phyloP scores from a whole-genome alignment of 495 filamentous ascomycete genomes.

The Pyronema domesticum region DNA sequence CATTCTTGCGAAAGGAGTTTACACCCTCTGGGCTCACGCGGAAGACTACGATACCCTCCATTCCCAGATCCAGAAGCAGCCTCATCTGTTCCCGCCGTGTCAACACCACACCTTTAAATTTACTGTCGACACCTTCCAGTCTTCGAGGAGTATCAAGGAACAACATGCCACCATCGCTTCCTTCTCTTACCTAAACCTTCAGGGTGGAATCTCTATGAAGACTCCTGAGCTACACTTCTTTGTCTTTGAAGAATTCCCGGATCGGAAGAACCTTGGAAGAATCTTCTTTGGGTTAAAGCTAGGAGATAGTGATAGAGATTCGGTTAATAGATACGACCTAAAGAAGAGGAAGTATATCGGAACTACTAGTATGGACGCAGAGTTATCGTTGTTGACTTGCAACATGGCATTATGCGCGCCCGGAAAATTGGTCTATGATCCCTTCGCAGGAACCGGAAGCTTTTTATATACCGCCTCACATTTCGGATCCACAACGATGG shows the following conservation, averaged over 20 bases:
- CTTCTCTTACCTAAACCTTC: constrained; percentile 61
- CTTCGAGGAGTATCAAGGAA: constrained; percentile 38
- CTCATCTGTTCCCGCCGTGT: constrained; percentile 49
- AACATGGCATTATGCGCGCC: constrained; percentile 73
- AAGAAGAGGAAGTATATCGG: constrained; percentile 88
- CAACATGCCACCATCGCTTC: constrained; percentile 58
- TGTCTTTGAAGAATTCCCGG: constrained; percentile 58
- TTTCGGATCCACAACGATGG: constrained; percentile 64
- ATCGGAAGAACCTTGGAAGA: constrained; percentile 32
- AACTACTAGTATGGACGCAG: constrained; percentile 93
- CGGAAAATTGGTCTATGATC: constrained; percentile 75
- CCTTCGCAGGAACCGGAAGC: constrained; percentile 85
- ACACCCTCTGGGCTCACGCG: constrained; percentile 75
- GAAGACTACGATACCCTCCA: constrained; percentile 51
- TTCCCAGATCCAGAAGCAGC: constrained; percentile 39
- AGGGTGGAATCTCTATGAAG: constrained; percentile 56
- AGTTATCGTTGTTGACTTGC: constrained; percentile 75
- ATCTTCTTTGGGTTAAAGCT: constrained; percentile 59
- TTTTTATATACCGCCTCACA: constrained; percentile 75
- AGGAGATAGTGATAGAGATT: constrained; percentile 40
- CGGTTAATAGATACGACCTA: constrained; percentile 61
- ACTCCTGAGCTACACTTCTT: constrained; percentile 53
- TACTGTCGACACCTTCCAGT: constrained; percentile 57
- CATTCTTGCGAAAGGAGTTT: constrained; percentile 62
- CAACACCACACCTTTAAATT: constrained; percentile 55